phyloP scores from a whole-genome alignment of 1,284 basidiomycete species.

The Inonotus hispidus region DNA sequence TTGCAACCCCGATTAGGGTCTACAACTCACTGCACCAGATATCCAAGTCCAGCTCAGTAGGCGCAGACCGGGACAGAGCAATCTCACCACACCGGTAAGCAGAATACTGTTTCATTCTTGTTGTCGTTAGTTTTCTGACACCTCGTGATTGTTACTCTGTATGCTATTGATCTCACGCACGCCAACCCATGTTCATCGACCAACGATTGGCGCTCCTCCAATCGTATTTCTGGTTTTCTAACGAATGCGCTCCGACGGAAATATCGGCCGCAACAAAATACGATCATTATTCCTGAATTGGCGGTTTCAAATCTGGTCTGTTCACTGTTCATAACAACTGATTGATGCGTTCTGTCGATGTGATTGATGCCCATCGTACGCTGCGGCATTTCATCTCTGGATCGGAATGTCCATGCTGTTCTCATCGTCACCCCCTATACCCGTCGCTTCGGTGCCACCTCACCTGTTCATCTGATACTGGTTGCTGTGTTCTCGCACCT shows the following conservation, averaged over 20 bases:
- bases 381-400: too few relatives aligned
- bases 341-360: background rate
- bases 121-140: background rate
- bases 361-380: conserved; percentile 14
- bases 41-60: conserved; percentile 92
- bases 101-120: conserved; percentile 7
- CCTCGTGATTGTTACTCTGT: background rate
- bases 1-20: conserved; percentile 56
- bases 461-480: background rate
- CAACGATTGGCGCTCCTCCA: background rate
- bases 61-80: conserved; percentile 91
- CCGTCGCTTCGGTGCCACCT: background rate
- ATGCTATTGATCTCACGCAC: background rate
- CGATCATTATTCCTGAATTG: background rate
- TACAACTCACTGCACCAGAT: conserved; percentile 76
- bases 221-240: background rate
- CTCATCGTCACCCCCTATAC: background rate
- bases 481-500: background rate
- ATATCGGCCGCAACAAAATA: background rate
- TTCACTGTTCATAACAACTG: background rate
- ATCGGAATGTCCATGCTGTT: background rate
- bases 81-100: conserved; percentile 91
- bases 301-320: background rate
- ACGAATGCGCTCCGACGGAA: background rate
- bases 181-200: conserved; percentile 3